Evolutionary conservation across 1,284 basidiomycete species (phyloP).

Genomic region (Microbotryomycetes sp.): DNA sequence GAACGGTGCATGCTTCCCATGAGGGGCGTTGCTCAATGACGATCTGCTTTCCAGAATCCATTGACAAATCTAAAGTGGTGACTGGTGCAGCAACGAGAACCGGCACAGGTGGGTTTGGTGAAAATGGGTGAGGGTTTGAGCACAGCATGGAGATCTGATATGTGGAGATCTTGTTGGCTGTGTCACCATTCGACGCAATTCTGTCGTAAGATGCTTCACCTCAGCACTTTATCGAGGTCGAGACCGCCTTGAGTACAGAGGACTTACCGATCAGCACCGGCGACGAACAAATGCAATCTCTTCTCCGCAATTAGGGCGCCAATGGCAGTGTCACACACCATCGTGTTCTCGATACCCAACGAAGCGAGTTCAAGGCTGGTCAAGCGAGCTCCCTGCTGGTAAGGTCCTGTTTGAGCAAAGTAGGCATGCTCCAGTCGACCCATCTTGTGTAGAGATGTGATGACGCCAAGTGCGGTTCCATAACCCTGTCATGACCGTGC

Average conservation of each 20-base stretch:
- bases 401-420: slow-evolving; percentile 86
- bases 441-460: slow-evolving; percentile 75
- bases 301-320: slow-evolving; percentile 79
- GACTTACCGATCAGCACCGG: slow-evolving; percentile 44
- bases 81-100: slow-evolving; percentile 86
- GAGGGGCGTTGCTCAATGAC: slow-evolving; percentile 84
- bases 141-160: slow-evolving; percentile 37
- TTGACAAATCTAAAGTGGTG: slow-evolving; percentile 76
- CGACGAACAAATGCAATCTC: slow-evolving; percentile 73
- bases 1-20: slow-evolving; percentile 76
- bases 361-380: slow-evolving; percentile 80
- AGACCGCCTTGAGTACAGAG: neutral
- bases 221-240: neutral
- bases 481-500: too few species aligned
- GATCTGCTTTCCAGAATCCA: slow-evolving; percentile 67
- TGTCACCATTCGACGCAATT: slow-evolving; percentile 83
- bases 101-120: slow-evolving; percentile 61
- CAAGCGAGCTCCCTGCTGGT: slow-evolving; percentile 77
- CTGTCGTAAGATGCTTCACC: slow-evolving; percentile 71
- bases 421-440: slow-evolving; percentile 70
- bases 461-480: slow-evolving; percentile 86
- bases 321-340: slow-evolving; percentile 93
- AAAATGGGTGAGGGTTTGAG: slow-evolving; percentile 30
- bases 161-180: slow-evolving; percentile 72
- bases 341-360: slow-evolving; percentile 72